A percentile compares a stretch with the other conserved stretches of the same genome.
Evolutionary conservation across 306 rosid genomes (phyloP).

Genomic region (Cercis canadensis): DNA sequence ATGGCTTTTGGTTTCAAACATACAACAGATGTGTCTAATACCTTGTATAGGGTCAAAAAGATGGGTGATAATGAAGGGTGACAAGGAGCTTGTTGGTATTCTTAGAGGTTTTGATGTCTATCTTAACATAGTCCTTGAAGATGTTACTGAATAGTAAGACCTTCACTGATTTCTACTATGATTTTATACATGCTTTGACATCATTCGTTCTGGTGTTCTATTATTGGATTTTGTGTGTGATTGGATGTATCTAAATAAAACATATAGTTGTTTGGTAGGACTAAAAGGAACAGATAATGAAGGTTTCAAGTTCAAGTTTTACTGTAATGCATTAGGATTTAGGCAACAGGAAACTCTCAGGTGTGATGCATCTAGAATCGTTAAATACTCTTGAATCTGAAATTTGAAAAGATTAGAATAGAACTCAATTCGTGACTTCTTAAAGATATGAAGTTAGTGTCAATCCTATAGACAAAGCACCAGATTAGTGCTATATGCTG

Average conservation of each 20-base stretch:
- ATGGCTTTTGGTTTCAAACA: too few species aligned
- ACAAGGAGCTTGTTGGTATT: conserved; percentile 97
- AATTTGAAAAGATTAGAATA: too few species aligned
- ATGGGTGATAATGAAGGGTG: conserved; percentile 99
- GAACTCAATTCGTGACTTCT: too few species aligned
- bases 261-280: not conserved
- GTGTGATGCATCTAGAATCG: too few species aligned
- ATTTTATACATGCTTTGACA: not conserved
- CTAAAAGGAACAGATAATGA: not conserved
- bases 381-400: too few species aligned
- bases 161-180: not conserved
- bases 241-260: too few species aligned
- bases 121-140: conserved; percentile 98
- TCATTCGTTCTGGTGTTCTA: conserved; percentile 1
- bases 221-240: too few species aligned
- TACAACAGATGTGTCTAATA: too few species aligned
- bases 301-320: not conserved
- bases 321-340: conserved; percentile 30
- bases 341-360: not conserved
- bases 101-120: conserved; percentile 94
- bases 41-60: conserved; percentile 96
- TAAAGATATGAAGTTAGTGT: too few species aligned
- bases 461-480: too few species aligned
- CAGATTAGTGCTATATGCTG: too few species aligned
- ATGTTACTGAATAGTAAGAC: conserved; percentile 93